Evolutionary conservation across 2,329 filamentous ascomycete species (phyloP), one percentile per base, ranked within the genome.

Genomic region (Scedosporium boydii): DNA sequence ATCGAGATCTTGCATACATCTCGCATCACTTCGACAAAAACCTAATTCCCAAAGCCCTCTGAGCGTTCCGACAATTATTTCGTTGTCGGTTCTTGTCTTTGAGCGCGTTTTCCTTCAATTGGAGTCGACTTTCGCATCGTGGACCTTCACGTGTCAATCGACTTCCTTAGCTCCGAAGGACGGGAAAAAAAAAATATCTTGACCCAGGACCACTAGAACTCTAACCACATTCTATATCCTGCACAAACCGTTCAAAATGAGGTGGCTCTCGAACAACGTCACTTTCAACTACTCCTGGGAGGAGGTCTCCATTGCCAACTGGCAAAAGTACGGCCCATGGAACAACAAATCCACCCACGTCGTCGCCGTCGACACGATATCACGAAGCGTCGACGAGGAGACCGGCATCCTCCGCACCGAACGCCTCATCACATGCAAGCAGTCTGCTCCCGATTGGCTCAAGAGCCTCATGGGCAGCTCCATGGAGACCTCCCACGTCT

Each of bases 231-330:
- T n/a, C 46, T 16, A 41, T n/a, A 41, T 46, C 26, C 18, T 14
- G 53, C 10, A 27, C n/a, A 56, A 56, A 62, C 42, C 38, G 4
- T 26, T 26, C 56, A 58, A 21, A 60, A 98, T 99, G 95, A 96
- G 96, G 83, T 90, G 98, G 77, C 98, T 98, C 72, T 90, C 91
- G 69, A 96, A 91, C 71, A 81, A 82, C 46, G 90, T 91, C 77
- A 92, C 91, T 65, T 99, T 96, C 78, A 84, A 96, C 79, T 99
- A 99, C 82, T 96, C 93, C 56, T 99, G 95, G 95, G 91, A 96
- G 72, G 93, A 98, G 76, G 95, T 99, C 42, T 96, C 92, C 27
- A 92, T 91, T 14, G 92, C 90, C 73, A 99, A 99, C 83, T 99
- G 95, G 95, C 89, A 87, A 69, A 99, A 99, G 77, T 99, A 99